Evolutionary conservation across 2,329 filamentous ascomycete species (phyloP).

Genomic region (Zalaria obscura): DNA sequence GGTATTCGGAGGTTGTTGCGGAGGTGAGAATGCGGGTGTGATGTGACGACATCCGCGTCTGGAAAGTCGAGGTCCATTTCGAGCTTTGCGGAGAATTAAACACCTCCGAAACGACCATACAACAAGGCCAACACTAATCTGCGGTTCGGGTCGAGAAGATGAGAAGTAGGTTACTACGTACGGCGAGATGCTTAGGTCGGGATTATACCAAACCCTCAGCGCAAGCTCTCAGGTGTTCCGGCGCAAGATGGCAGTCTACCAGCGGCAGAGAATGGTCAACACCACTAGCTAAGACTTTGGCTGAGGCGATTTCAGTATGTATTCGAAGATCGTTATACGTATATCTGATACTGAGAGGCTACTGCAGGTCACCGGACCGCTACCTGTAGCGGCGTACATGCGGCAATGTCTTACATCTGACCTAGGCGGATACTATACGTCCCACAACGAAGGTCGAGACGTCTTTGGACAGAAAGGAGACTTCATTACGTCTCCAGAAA

Average conservation of each 20-base stretch:
- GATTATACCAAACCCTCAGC: not conserved
- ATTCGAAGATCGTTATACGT: conserved; percentile 3
- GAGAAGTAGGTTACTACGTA: conserved; percentile 4
- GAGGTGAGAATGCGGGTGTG: not conserved
- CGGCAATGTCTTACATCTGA: conserved; percentile 93
- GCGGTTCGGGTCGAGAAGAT: conserved; percentile 1
- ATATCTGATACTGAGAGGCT: conserved; percentile 12
- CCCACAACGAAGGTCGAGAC: conserved; percentile 54
- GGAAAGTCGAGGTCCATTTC: not conserved
- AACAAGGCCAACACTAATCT: not conserved
- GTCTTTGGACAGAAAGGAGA: conserved; percentile 90
- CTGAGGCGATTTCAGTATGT: conserved; percentile 69
- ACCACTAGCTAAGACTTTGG: conserved; percentile 74
- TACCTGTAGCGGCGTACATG: conserved; percentile 91
- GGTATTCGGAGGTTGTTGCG: not conserved
- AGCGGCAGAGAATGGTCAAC: conserved; percentile 69
- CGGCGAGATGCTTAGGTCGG: not conserved
- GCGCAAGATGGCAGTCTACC: conserved; percentile 27
- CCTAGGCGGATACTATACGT: conserved; percentile 85
- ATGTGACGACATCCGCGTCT: not conserved
- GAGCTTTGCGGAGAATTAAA: not conserved
- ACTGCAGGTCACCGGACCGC: conserved; percentile 64
- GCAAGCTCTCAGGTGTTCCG: conserved; percentile 6
- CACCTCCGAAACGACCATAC: not conserved
- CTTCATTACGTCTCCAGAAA: conserved; percentile 94